A percentile compares a stretch with the other conserved stretches of the same genome.
Conservation (phyloP, 129 eudicot species). For the Gnaphalium uliginosum region DNA sequence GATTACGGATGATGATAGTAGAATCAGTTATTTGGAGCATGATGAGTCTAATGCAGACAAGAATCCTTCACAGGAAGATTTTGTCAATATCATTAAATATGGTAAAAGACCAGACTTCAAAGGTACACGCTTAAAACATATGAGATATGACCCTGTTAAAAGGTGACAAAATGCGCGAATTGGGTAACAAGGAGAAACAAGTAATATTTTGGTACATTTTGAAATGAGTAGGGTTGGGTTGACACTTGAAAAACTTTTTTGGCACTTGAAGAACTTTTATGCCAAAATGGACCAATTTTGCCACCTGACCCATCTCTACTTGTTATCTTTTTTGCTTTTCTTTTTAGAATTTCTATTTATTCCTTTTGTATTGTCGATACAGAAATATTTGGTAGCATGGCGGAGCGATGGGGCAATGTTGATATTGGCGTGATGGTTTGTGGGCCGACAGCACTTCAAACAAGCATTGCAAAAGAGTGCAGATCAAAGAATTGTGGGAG, state of each 20-base stretch:
- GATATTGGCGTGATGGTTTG: conserved; percentile 84
- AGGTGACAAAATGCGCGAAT: not conserved
- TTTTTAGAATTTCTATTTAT: no score
- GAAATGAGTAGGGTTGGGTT: not conserved
- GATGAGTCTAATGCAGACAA: conserved; percentile 25
- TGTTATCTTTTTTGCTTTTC: no score
- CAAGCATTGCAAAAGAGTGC: conserved; percentile 84
- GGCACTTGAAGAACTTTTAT: no score
- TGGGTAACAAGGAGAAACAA: not conserved
- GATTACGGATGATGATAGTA: conserved; percentile 14
- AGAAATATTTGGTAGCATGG: conserved; percentile 64
- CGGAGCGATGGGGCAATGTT: conserved; percentile 67
- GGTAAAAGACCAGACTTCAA: conserved; percentile 78
- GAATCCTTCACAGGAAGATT: conserved; percentile 35
- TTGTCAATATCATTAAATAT: conserved; percentile 42
- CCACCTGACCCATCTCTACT: no score
- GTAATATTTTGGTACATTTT: not conserved
- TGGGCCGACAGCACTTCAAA: conserved; percentile 81
- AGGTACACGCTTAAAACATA: conserved; percentile 41
- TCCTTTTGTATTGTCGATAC: conserved; percentile 18
- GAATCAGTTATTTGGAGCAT: conserved; percentile 22
- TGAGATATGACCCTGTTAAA: not conserved
- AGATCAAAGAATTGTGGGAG: conserved; percentile 61
- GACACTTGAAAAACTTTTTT: not conserved
- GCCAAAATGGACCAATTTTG: no score